phyloP scores from a whole-genome alignment of 805 yeast genomes.

The Teunomyces cretensis region DNA sequence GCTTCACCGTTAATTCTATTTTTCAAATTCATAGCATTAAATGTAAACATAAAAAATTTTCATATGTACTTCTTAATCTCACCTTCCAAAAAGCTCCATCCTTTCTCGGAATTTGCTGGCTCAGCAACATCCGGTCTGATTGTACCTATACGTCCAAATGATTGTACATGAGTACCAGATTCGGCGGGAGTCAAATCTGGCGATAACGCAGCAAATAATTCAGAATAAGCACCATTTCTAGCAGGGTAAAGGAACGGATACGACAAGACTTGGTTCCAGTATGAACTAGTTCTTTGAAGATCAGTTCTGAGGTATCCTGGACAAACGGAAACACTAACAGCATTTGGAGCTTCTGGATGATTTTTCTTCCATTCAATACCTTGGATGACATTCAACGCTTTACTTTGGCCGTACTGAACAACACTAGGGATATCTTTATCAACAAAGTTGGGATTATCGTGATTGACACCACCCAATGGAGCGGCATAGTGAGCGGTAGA shows the following conservation, averaged over 20 bases:
- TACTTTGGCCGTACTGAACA: conserved; percentile 42
- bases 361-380: conserved; percentile 32
- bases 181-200: conserved; percentile 34
- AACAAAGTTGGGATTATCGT: conserved; percentile 29
- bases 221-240: conserved; percentile 45
- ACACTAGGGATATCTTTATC: conserved; percentile 4
- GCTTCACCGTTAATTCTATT: no score
- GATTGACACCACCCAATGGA: conserved; percentile 32
- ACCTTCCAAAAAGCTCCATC: conserved; percentile 36
- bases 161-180: conserved; percentile 34
- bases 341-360: conserved; percentile 25
- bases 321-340: conserved; percentile 35
- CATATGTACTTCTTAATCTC: conserved; percentile 5
- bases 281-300: conserved; percentile 24
- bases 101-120: conserved; percentile 29
- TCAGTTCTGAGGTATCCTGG: conserved; percentile 43
- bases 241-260: conserved; percentile 10
- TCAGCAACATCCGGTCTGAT: conserved; percentile 35
- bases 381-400: conserved; percentile 40
- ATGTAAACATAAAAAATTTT: no score
- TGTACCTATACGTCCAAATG: conserved; percentile 34
- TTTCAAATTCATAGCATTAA: no score
- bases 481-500: conserved; percentile 35
- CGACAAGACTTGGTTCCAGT: neutral
- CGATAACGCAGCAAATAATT: conserved; percentile 40